Conservation (phyloP, 768 basidiomycete genomes). For the Boletus sensibilis region DNA sequence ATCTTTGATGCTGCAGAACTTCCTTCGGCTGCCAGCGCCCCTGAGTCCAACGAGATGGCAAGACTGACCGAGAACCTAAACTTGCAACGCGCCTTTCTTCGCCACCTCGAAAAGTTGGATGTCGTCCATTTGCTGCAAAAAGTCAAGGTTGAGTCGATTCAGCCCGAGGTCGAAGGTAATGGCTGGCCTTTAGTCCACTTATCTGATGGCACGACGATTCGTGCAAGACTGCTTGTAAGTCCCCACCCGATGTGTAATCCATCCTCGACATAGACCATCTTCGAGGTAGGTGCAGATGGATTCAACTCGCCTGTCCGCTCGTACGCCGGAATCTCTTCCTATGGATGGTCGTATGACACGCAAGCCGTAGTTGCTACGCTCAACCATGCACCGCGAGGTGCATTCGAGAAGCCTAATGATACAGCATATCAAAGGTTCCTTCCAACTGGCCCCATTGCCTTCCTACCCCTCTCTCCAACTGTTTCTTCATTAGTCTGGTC, state of each 20-base stretch:
- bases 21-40: constrained; percentile 26
- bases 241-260: background rate
- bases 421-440: constrained; percentile 94
- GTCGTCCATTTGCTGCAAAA: constrained; percentile 67
- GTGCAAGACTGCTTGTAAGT: constrained; percentile 74
- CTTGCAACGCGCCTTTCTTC: constrained; percentile 81
- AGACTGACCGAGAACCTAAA: constrained; percentile 91
- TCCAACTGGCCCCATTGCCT: constrained; percentile 93
- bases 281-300: constrained; percentile 91
- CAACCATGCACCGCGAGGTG: constrained; percentile 61
- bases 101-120: constrained; percentile 51
- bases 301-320: constrained; percentile 90
- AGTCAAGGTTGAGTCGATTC: constrained; percentile 72
- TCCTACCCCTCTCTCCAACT: constrained; percentile 80
- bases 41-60: constrained; percentile 57
- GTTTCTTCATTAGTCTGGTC: constrained; percentile 94
- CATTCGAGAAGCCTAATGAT: constrained; percentile 63
- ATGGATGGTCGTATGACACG: constrained; percentile 89
- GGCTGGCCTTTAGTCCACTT: constrained; percentile 82
- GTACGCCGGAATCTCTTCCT: constrained; percentile 82
- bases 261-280: background rate
- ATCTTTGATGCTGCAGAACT: constrained; percentile 59
- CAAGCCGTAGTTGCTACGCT: constrained; percentile 91
- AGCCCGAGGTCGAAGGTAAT: constrained; percentile 41
- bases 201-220: constrained; percentile 61